Evolutionary conservation across 148 eudicot species (phyloP).

Genomic region (Tetragonia tetragonoides): DNA sequence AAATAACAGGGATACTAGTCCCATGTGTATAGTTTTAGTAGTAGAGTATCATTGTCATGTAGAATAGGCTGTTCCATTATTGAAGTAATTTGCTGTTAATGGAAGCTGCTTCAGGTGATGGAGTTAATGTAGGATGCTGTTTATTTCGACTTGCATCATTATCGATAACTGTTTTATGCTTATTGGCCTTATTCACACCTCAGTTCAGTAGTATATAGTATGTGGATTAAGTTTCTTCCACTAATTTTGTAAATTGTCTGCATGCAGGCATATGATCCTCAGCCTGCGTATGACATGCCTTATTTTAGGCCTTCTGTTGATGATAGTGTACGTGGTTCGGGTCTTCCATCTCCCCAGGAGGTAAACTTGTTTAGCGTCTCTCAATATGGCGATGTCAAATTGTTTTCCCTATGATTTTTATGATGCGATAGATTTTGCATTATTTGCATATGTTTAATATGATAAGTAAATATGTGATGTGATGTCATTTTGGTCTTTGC

Average conservation of each 20-base stretch:
- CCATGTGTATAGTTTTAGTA: background rate
- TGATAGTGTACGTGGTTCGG: slow-evolving; percentile 61
- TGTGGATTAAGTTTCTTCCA: background rate
- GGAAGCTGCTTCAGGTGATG: background rate
- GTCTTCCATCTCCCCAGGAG: slow-evolving; percentile 66
- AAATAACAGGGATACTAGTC: background rate
- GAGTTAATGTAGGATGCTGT: background rate
- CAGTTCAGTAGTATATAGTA: background rate
- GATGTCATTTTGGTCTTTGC: no score
- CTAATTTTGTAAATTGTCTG: background rate
- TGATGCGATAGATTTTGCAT: background rate
- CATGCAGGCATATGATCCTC: slow-evolving; percentile 51
- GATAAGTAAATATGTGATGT: no score
- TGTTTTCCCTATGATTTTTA: background rate
- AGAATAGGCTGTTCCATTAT: background rate
- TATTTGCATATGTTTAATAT: background rate
- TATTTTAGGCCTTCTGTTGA: slow-evolving; percentile 59
- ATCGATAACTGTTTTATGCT: background rate
- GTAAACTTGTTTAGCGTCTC: slow-evolving; percentile 31
- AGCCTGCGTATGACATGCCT: slow-evolving; percentile 54
- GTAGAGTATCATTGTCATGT: background rate
- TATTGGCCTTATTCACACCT: background rate
- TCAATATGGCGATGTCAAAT: background rate
- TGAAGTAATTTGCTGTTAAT: background rate
- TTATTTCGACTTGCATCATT: background rate